Evolutionary conservation across 163 green algal genomes (phyloP).

Genomic region (Volvox carteri): DNA sequence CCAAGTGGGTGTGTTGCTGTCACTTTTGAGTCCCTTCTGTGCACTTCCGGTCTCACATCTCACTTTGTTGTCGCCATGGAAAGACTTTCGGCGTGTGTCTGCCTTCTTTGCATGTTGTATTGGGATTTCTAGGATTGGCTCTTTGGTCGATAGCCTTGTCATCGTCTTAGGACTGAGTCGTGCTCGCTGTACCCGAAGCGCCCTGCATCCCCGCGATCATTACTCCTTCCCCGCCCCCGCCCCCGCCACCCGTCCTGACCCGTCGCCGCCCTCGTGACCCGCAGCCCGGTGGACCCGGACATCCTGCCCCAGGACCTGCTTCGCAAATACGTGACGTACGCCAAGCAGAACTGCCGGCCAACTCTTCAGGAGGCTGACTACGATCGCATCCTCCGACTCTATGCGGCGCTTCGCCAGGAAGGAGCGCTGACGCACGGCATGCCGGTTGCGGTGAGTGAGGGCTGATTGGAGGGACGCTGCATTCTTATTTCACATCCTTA

Average conservation of each 20-base stretch:
- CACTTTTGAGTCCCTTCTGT: too few species aligned
- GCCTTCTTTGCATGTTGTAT: too few species aligned
- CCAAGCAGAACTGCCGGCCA: constrained; percentile 92
- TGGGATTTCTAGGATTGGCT: too few species aligned
- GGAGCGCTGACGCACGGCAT: constrained; percentile 91
- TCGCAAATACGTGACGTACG: constrained; percentile 98
- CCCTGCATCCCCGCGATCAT: too few species aligned
- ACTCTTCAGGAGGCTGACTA: constrained; percentile 87
- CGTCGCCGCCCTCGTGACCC: too few species aligned
- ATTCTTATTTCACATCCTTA: too few species aligned
- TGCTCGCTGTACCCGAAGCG: too few species aligned
- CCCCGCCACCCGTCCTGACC: not conserved
- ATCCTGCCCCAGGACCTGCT: constrained; percentile 92
- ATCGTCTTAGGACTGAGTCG: too few species aligned
- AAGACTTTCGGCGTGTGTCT: too few species aligned
- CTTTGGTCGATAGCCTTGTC: too few species aligned
- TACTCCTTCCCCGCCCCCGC: not conserved
- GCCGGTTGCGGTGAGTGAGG: constrained; percentile 91
- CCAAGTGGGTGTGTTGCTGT: constrained; percentile 30
- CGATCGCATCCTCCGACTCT: constrained; percentile 92
- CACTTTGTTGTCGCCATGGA: too few species aligned
- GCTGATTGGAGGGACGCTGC: not conserved
- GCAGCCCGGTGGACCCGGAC: constrained; percentile 66
- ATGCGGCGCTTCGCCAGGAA: constrained; percentile 90
- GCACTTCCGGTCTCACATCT: too few species aligned